These are phyloP conservation scores for Microbotryomycetes sp. DNA, from an alignment of 1,284 basidiomycete genomes.

Conservation along the genomic window DNA sequence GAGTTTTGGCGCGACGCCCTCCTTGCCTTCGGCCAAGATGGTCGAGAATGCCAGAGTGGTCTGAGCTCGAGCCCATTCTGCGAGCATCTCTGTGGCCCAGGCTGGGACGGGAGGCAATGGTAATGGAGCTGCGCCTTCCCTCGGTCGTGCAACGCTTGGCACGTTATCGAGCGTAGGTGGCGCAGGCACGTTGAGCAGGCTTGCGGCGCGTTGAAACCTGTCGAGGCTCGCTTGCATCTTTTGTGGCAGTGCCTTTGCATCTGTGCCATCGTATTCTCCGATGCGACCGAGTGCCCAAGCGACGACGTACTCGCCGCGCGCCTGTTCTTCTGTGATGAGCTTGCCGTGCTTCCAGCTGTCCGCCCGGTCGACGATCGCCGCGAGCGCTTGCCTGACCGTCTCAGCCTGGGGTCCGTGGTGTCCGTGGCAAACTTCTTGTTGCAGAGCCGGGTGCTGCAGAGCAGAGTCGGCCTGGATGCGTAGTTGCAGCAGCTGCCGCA, in stretches of 20 bases:
- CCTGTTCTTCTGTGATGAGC: conserved; percentile 9
- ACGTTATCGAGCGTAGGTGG: conserved; percentile 17
- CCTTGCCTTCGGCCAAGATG: conserved; percentile 7
- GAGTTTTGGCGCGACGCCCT: conserved; percentile 8
- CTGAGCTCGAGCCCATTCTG: conserved; percentile 28
- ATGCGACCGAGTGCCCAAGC: conserved; percentile 22
- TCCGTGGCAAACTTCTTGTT: conserved; percentile 16
- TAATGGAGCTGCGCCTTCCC: conserved; percentile 1
- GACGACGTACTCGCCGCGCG: conserved; percentile 10
- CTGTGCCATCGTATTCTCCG: conserved; percentile 23
- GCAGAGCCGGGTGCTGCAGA: conserved; percentile 10
- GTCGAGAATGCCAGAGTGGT: conserved; percentile 25
- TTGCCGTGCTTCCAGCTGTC: background rate
- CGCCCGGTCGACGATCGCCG: conserved; percentile 5
- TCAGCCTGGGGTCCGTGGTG: background rate
- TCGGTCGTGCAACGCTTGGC: conserved; percentile 25
- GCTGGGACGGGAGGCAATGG: conserved; percentile 10
- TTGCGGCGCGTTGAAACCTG: conserved; percentile 4
- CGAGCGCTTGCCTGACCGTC: conserved; percentile 1
- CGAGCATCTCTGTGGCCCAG: conserved; percentile 25
- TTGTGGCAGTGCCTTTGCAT: conserved; percentile 1
- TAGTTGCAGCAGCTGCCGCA: conserved; percentile 5
- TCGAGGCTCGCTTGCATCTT: conserved; percentile 6
- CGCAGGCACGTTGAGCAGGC: conserved; percentile 15
- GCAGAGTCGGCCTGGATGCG: conserved; percentile 9